A percentile compares a stretch with the other conserved stretches of the same genome.
Evolutionary conservation across 2,329 filamentous ascomycete species (phyloP).

Genomic region (Stagonosporopsis vannaccii): DNA sequence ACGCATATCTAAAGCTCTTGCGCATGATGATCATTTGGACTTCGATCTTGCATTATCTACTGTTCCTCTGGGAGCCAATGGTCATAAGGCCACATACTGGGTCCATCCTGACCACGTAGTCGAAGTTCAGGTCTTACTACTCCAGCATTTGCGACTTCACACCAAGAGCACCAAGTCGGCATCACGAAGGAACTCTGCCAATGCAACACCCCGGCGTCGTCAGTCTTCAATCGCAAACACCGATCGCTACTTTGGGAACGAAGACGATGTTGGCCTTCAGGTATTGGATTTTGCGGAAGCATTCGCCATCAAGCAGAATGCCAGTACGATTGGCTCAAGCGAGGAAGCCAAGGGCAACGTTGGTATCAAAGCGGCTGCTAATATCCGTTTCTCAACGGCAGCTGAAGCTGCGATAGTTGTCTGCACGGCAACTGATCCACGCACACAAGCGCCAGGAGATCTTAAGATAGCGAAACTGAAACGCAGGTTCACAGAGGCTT

Average conservation of each 20-base stretch:
- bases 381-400: constrained; percentile 46
- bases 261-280: constrained; percentile 52
- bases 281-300: constrained; percentile 58
- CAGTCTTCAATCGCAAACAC: constrained; percentile 34
- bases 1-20: constrained; percentile 50
- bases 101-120: constrained; percentile 62
- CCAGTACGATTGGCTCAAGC: constrained; percentile 53
- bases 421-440: constrained; percentile 23
- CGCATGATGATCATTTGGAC: constrained; percentile 52
- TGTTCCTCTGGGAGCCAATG: constrained; percentile 55
- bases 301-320: constrained; percentile 56
- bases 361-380: constrained; percentile 43
- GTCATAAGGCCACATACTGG: constrained; percentile 60
- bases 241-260: constrained; percentile 37
- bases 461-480: constrained; percentile 48
- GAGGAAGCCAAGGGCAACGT: constrained; percentile 43
- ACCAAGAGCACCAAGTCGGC: constrained; percentile 29
- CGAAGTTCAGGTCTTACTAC: constrained; percentile 60
- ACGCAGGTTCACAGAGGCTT: constrained; percentile 51
- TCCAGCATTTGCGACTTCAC: constrained; percentile 57
- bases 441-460: constrained; percentile 19
- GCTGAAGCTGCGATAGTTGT: constrained; percentile 44
- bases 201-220: constrained; percentile 34
- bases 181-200: constrained; percentile 27
- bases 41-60: constrained; percentile 60